Conservation (phyloP, 495 filamentous ascomycete species). For the Rusavskia elegans region DNA sequence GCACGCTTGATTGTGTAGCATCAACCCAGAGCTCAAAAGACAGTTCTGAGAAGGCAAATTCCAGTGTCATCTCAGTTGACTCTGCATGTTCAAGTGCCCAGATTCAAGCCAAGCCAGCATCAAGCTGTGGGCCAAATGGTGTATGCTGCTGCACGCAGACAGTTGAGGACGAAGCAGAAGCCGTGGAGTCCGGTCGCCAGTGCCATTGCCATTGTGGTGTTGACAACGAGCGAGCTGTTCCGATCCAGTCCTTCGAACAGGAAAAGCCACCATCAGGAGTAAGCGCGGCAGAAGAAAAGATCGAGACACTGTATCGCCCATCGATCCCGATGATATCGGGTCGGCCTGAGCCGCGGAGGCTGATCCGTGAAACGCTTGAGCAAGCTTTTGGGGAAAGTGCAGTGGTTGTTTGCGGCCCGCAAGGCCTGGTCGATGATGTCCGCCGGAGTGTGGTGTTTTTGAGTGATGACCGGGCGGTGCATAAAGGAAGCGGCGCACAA, state of each 20-base stretch:
- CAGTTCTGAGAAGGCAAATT: slow-evolving; percentile 3
- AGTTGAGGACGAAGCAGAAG: slow-evolving; percentile 30
- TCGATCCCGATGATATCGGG: slow-evolving; percentile 18
- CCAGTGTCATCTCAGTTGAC: slow-evolving; percentile 12
- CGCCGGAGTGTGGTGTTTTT: slow-evolving; percentile 51
- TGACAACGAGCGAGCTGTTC: slow-evolving; percentile 24
- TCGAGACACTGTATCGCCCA: slow-evolving; percentile 5
- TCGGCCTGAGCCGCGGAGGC: slow-evolving; percentile 24
- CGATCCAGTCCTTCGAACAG: slow-evolving; percentile 29
- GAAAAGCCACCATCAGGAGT: background rate
- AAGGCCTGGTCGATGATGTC: slow-evolving; percentile 45
- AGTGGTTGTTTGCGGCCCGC: slow-evolving; percentile 68
- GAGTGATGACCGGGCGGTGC: slow-evolving; percentile 74
- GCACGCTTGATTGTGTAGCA: background rate
- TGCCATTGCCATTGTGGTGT: background rate
- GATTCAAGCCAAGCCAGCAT: background rate
- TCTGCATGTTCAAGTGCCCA: slow-evolving; percentile 9
- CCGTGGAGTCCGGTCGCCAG: background rate
- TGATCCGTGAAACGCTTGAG: slow-evolving; percentile 47
- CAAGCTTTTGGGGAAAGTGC: slow-evolving; percentile 66
- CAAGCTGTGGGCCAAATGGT: slow-evolving; percentile 22
- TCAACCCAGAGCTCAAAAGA: background rate
- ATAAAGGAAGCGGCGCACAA: slow-evolving; percentile 81
- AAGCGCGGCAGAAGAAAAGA: background rate
- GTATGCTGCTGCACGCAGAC: slow-evolving; percentile 36